Percentiles rank a stretch among this genome's conserved stretches.
phyloP scores from a whole-genome alignment of 2,329 filamentous ascomycete genomes.

The Chalara sp. region DNA sequence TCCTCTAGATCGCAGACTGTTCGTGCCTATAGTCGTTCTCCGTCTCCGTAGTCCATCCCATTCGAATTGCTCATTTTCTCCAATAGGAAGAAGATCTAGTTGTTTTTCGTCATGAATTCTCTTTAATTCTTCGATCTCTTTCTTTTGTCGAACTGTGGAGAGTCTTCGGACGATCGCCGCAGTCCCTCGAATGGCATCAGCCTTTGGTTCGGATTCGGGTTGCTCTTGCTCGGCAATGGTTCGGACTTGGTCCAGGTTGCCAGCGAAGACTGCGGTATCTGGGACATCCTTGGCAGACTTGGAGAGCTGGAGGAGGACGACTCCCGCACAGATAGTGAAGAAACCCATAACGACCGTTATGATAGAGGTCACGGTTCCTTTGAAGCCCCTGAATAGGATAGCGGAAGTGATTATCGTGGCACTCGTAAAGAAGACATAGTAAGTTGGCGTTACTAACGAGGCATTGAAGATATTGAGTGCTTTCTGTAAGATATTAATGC shows the following conservation, averaged over 20 bases:
- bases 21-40: conserved; percentile 42
- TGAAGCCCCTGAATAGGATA: conserved; percentile 89
- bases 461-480: conserved; percentile 95
- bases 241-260: conserved; percentile 89
- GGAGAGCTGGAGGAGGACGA: conserved; percentile 89
- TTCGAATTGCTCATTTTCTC: conserved; percentile 70
- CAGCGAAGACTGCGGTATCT: conserved; percentile 84
- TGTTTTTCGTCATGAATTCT: conserved; percentile 73
- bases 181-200: conserved; percentile 87
- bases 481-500: conserved; percentile 58
- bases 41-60: conserved; percentile 87
- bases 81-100: conserved; percentile 67
- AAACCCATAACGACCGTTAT: conserved; percentile 90
- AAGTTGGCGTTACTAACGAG: conserved; percentile 92
- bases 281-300: conserved; percentile 98
- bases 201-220: conserved; percentile 92
- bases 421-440: conserved; percentile 97
- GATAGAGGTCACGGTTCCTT: conserved; percentile 74
- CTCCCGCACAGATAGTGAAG: conserved; percentile 85
- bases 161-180: conserved; percentile 82
- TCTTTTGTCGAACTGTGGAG: conserved; percentile 66
- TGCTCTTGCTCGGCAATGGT: conserved; percentile 94
- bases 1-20: conserved; percentile 22
- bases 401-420: conserved; percentile 92
- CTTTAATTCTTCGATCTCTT: conserved; percentile 73